Evolutionary conservation across 345 rosid species (phyloP).

Genomic region (Cardamine chenopodiifolia): DNA sequence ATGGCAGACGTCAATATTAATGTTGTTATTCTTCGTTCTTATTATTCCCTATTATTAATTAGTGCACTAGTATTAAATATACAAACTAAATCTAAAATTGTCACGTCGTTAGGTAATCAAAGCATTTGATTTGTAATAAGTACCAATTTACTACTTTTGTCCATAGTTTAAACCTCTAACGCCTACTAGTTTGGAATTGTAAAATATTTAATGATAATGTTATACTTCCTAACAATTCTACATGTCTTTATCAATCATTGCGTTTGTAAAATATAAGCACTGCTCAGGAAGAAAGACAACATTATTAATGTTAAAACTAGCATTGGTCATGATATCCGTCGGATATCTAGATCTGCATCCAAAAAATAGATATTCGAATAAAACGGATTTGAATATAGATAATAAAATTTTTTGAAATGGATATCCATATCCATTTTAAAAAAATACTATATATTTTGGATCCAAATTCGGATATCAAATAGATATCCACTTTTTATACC

Average conservation of each 20-base stretch:
- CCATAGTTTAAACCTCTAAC: not conserved
- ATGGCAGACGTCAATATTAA: not conserved
- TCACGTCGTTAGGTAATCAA: not conserved
- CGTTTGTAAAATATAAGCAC: not conserved
- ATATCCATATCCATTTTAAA: no score
- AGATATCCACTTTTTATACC: no score
- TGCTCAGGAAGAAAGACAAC: not conserved
- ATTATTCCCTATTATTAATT: not conserved
- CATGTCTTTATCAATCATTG: not conserved
- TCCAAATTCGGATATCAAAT: no score
- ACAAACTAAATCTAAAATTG: not conserved
- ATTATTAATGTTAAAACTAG: not conserved
- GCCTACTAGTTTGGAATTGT: not conserved
- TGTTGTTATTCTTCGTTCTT: not conserved
- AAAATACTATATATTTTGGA: no score
- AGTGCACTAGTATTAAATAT: constrained; percentile 14
- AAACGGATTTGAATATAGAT: no score
- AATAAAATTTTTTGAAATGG: no score
- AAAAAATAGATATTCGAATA: no score
- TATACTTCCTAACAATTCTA: not conserved
- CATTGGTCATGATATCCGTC: no score
- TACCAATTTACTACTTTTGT: not conserved
- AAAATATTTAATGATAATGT: not conserved
- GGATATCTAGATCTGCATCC: no score
- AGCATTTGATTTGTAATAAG: not conserved